Evolutionary conservation across 2,329 filamentous ascomycete species (phyloP).

Genomic region (Xylogone sp.): DNA sequence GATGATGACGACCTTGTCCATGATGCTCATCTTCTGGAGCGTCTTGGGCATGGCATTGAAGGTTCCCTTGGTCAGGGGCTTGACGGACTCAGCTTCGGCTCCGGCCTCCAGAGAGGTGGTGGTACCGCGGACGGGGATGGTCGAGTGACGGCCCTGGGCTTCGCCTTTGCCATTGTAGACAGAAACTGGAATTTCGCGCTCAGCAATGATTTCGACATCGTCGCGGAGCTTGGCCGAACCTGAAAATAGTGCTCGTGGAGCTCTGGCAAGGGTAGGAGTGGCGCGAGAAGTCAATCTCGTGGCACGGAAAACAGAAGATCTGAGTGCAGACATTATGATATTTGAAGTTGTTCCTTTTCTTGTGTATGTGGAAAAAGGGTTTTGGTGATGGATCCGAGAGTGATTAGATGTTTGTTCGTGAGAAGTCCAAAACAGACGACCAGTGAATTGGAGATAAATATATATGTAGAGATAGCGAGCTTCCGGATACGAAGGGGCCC

Average conservation of each 20-base stretch:
- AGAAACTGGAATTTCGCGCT: constrained; percentile 22
- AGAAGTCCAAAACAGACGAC: neutral
- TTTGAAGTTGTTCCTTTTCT: too few species aligned
- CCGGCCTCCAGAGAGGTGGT: constrained; percentile 1
- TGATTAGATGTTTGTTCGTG: neutral
- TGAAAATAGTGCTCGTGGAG: constrained; percentile 20
- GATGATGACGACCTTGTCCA: constrained; percentile 67
- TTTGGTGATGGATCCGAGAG: too few species aligned
- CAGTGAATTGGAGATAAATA: neutral
- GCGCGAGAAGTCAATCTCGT: constrained; percentile 1
- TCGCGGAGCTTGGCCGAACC: constrained; percentile 12
- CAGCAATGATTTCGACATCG: constrained; percentile 21
- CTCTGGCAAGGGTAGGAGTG: constrained; percentile 1
- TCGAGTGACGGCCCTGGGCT: constrained; percentile 12
- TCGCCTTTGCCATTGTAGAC: constrained; percentile 16
- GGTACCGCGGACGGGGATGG: constrained; percentile 20
- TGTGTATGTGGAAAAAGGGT: neutral
- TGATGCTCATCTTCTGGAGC: constrained; percentile 65
- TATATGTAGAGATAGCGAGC: neutral
- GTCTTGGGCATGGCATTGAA: constrained; percentile 58
- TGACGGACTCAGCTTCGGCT: constrained; percentile 11
- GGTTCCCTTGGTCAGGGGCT: constrained; percentile 49
- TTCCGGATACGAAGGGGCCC: neutral
- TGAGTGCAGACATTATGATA: constrained; percentile 6
- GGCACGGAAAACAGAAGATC: constrained; percentile 3